Conservation (phyloP, 176 grass and related monocot genomes). For the Triticum aestivum region IWGSC_CS_RefSeq_v2.1 NC_057806.1:95818217-95818716, state of each 20-base stretch:
- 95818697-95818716: neutral
- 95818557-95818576: neutral
- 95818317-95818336: constrained; percentile 81
- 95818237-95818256: constrained; percentile 92
- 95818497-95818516: constrained; percentile 65
- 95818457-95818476: constrained; percentile 68
- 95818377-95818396: constrained; percentile 77
- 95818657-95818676: neutral
- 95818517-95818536: constrained; percentile 54
- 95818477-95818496: constrained; percentile 82
- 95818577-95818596: neutral
- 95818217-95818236: constrained; percentile 80
- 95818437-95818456: constrained; percentile 62
- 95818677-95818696: neutral
- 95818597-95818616: neutral
- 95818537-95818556: constrained; percentile 16
- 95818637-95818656: neutral
- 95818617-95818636: neutral
- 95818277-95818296: constrained; percentile 91
- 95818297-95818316: constrained; percentile 95
- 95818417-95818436: constrained; percentile 95
- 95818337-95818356: constrained; percentile 41
- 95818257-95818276: constrained; percentile 82
- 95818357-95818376: constrained; percentile 90
- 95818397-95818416: constrained; percentile 91